Evolutionary conservation across 176 grass and related monocot species (phyloP), one percentile per base, ranked within the genome.

Genomic region (Hsuehochloa calcarea): DNA sequence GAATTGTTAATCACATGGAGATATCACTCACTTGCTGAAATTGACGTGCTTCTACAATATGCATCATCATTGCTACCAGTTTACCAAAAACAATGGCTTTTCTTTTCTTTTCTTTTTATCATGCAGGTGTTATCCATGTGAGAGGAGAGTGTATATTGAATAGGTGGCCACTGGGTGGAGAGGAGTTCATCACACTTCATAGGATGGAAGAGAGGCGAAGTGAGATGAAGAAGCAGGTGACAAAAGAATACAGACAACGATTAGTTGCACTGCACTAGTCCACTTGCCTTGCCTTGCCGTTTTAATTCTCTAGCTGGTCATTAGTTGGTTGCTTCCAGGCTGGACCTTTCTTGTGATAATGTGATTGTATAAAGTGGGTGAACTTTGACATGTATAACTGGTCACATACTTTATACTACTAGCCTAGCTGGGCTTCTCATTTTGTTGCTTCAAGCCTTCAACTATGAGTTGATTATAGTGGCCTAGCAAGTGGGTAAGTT

Each of bases 301-400:
- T 67, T 55, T 39, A 20, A 26, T 65, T 47, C 88, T 38, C 26
- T 71, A 70, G 71, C 79, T 74, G 47, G 61, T 67, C 26, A 83
- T 87, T 79, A 72, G 84, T 46, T 81, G 82, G 68, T 50, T 81
- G 82, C 76, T 66, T 72, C 62, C 23, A 64, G 39, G 6, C 55
- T 75, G 70, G 55, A 8, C 20, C 71, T 90, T 82, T 72, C 78
- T 75, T 85, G 68, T 41, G 54, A 34, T n/a, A 29, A 39, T 5
- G 9, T 78, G 54, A 35, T 51, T 80, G 81, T 72, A 54, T 66
- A 86, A 87, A 78, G 88, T 12, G 39, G n/a, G 29, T 49, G 51
- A 60, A 34, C 67, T 68, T 87, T 74, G 47, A 16, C 58, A 86
- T 43, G 26, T 14, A 62, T 62, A 78, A 85, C 63, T 79, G 67